Evolutionary conservation across 495 filamentous ascomycete species (phyloP).

Genomic region (Lophium mytilinum): DNA sequence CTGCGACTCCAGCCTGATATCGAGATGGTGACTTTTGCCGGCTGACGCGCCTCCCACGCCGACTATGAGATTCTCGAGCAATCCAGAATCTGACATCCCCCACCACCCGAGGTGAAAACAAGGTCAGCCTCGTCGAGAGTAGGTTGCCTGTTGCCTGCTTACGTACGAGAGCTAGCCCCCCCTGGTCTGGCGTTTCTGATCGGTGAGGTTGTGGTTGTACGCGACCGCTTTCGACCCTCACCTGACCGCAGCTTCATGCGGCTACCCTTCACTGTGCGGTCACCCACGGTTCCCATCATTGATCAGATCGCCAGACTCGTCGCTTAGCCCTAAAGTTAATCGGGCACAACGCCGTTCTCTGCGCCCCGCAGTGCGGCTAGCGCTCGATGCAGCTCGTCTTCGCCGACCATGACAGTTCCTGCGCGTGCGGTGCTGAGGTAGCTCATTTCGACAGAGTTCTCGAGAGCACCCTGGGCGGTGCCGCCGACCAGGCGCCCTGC

Average conservation of each 20-base stretch:
- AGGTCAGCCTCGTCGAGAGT: too few relatives aligned
- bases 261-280: not conserved
- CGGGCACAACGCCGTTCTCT: constrained; percentile 23
- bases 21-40: too few relatives aligned
- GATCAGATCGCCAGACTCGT: not conserved
- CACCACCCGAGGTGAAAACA: too few relatives aligned
- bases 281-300: not conserved
- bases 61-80: too few relatives aligned
- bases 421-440: constrained; percentile 85
- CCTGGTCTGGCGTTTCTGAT: not conserved
- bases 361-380: constrained; percentile 54
- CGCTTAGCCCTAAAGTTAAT: constrained; percentile 8
- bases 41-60: too few relatives aligned
- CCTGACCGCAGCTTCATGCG: not conserved
- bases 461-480: constrained; percentile 19
- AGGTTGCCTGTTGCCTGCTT: too few relatives aligned
- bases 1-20: too few relatives aligned
- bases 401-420: constrained; percentile 78
- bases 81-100: too few relatives aligned
- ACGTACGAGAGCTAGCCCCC: too few relatives aligned
- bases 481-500: constrained; percentile 66
- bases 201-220: not conserved
- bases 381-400: constrained; percentile 61
- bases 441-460: constrained; percentile 66
- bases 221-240: not conserved